Evolutionary conservation across 495 filamentous ascomycete genomes (phyloP), one percentile per base, ranked within the genome.

Genomic region (Neurospora sp.): DNA sequence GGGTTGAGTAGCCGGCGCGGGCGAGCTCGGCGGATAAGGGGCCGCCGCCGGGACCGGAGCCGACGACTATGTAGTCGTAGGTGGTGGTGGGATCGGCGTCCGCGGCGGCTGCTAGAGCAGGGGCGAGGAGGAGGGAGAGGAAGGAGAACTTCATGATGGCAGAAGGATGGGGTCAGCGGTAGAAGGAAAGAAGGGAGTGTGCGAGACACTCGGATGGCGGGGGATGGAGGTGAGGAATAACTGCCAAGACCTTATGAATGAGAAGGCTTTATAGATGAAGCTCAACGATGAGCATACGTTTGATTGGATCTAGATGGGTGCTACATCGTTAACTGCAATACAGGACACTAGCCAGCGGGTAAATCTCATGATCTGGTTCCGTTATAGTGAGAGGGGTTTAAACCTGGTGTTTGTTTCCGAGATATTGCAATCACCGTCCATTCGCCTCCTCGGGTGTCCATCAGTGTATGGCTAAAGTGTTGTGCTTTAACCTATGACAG

Each of bases 1-100:
- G 84, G 1, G 87, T 88, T 46, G 83, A 87, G 75, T 87, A 86
- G 14, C 89, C 89, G 35, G 87, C 88, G 35, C 86, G 79, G 4
- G 89, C 90, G 12, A 92, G 87, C 16, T 88, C 85, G 11, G 86
- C 85, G 0, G 90, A 90, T 4, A 92, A 77, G 10, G 89, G 89
- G 6, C 88, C 89, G 11, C 90, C 90, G 20, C 90, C 90, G 5
- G 90, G 87, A 23, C 90, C 90, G 42, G 85, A 87, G 41, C 90
- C 90, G 0, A 92, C 87, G 27, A 92, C 84, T 72, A 92, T 85
- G 79, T 91, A 92, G 73, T 92, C 90, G 77, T 90, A 91, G 8
- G 74, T 20, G 3, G 72, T 70, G 0, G 73, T 72, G 5, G 74
- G 42, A 27, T 27, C 27, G 27, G 27, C 27, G 12, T 70, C 71